These are phyloP conservation scores for Selaginella moellendorffii DNA, from an alignment of 75 land plant species.

Conservation along the genomic window DNA sequence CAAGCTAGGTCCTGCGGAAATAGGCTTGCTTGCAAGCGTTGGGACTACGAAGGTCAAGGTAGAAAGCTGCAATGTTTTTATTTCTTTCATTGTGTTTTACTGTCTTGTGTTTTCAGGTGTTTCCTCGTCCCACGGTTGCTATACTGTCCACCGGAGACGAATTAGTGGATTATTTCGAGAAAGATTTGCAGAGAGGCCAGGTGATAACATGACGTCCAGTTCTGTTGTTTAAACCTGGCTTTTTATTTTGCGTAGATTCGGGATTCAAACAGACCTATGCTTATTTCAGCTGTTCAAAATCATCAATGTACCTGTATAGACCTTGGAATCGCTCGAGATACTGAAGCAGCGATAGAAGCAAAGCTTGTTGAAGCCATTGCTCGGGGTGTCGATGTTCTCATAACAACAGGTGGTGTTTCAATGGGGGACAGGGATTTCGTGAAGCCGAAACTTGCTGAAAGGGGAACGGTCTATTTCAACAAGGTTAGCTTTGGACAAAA, in stretches of 20 bases:
- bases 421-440: slow-evolving; percentile 93
- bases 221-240: too few species aligned
- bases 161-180: slow-evolving; percentile 51
- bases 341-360: slow-evolving; percentile 38
- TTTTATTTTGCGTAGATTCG: too few species aligned
- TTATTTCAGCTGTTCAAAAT: slow-evolving; percentile 60
- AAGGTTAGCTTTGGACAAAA: slow-evolving; percentile 31
- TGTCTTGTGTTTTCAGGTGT: slow-evolving; percentile 38
- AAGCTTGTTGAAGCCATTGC: slow-evolving; percentile 42
- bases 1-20: slow-evolving; percentile 54
- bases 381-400: slow-evolving; percentile 48
- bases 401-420: slow-evolving; percentile 94
- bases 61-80: background rate
- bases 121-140: slow-evolving; percentile 56
- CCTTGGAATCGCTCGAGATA: slow-evolving; percentile 71
- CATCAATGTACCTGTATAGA: slow-evolving; percentile 60
- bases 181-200: slow-evolving; percentile 53
- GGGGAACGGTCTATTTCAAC: slow-evolving; percentile 48
- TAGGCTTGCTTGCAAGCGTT: slow-evolving; percentile 79
- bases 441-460: slow-evolving; percentile 49
- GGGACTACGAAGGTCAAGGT: slow-evolving; percentile 72
- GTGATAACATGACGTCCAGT: slow-evolving; percentile 18
- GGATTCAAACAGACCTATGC: slow-evolving; percentile 94
- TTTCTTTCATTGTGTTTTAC: background rate
- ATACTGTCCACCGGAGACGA: slow-evolving; percentile 94